Evolutionary conservation across 345 rosid genomes (phyloP).

Genomic region (Stellera chamaejasme): DNA sequence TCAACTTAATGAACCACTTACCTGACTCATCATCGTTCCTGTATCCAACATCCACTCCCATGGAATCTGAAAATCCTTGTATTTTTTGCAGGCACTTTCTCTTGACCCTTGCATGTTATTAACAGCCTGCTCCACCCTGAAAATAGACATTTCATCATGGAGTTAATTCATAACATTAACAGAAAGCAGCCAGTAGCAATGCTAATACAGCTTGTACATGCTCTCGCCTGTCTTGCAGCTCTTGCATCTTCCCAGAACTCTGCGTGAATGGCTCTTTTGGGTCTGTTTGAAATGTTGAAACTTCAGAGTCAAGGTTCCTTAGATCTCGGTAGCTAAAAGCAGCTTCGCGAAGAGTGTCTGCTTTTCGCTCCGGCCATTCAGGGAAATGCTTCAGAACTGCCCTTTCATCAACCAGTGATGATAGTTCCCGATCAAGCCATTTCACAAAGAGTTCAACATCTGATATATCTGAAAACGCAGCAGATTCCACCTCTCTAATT

Average conservation of each 20-base stretch:
- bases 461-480: slow-evolving; percentile 48
- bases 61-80: slow-evolving; percentile 78
- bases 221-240: slow-evolving; percentile 97
- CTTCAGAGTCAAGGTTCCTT: slow-evolving; percentile 51
- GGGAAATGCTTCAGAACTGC: slow-evolving; percentile 94
- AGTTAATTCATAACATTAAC: slow-evolving; percentile 14
- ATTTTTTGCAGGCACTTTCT: slow-evolving; percentile 58
- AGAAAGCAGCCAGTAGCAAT: slow-evolving; percentile 11
- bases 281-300: slow-evolving; percentile 48
- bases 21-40: slow-evolving; percentile 73
- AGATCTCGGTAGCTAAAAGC: slow-evolving; percentile 65
- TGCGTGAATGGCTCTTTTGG: slow-evolving; percentile 42
- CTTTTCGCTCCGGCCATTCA: slow-evolving; percentile 87
- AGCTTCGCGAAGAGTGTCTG: slow-evolving; percentile 84
- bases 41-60: slow-evolving; percentile 90
- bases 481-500: slow-evolving; percentile 66
- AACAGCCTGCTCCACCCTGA: slow-evolving; percentile 76
- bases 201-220: slow-evolving; percentile 38
- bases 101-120: slow-evolving; percentile 48
- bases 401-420: slow-evolving; percentile 84
- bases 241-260: slow-evolving; percentile 52
- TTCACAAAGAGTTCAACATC: slow-evolving; percentile 72
- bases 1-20: slow-evolving; percentile 26
- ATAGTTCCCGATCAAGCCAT: slow-evolving; percentile 77
- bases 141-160: slow-evolving; percentile 15